Conservation (phyloP, 441 rosid species). For the Melastoma candidum region DNA sequence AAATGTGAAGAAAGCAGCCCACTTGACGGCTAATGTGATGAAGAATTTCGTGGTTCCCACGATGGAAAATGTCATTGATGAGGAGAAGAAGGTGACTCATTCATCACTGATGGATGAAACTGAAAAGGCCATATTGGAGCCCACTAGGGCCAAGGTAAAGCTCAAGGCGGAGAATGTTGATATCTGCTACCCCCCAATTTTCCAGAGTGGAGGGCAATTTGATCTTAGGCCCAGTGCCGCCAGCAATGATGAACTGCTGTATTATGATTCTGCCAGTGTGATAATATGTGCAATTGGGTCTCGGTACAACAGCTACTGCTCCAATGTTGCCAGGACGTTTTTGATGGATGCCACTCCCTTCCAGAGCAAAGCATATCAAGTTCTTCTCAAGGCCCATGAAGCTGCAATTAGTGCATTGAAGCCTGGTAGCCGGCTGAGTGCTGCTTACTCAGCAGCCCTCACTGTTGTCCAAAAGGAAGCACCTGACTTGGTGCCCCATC, state of each 20-base stretch:
- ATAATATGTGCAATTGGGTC: conserved; percentile 74
- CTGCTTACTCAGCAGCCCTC: conserved; percentile 57
- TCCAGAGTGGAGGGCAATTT: conserved; percentile 85
- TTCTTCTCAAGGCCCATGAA: conserved; percentile 76
- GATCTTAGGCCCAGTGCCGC: conserved; percentile 80
- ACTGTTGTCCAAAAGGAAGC: conserved; percentile 54
- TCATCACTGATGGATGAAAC: conserved; percentile 71
- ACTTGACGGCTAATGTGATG: conserved; percentile 57
- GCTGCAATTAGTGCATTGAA: conserved; percentile 59
- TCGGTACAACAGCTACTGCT: conserved; percentile 80
- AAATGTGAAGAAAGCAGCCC: conserved; percentile 74
- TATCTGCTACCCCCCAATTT: conserved; percentile 88
- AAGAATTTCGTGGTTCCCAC: conserved; percentile 64
- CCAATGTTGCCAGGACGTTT: conserved; percentile 74
- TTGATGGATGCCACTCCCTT: conserved; percentile 63
- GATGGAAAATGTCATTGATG: conserved; percentile 79
- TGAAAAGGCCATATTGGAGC: conserved; percentile 74
- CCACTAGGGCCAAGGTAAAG: conserved; percentile 62
- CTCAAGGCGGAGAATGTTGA: conserved; percentile 71
- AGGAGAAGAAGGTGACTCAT: conserved; percentile 75
- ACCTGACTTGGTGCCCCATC: conserved; percentile 50
- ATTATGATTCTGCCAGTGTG: conserved; percentile 71
- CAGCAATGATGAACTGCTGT: conserved; percentile 67
- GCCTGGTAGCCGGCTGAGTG: conserved; percentile 44
- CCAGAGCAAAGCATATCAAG: conserved; percentile 78